Conservation (phyloP, 257 asterid genomes). For the Rhazya stricta region DNA sequence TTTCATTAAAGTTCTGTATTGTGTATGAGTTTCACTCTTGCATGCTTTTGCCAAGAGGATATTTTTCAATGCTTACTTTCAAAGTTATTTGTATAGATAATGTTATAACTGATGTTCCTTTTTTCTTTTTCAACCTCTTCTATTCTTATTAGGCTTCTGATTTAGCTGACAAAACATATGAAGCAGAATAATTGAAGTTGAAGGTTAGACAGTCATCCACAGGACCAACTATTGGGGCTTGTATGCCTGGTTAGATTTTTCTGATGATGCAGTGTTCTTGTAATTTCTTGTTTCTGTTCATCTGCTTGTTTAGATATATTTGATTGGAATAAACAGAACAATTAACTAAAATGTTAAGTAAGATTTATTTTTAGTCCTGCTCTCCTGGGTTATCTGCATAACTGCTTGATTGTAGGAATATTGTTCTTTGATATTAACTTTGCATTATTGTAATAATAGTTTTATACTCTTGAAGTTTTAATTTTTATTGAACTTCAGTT, state of each 20-base stretch:
- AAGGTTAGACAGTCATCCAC: neutral
- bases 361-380: neutral
- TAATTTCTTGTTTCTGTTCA: slow-evolving; percentile 1
- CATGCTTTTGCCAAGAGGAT: neutral
- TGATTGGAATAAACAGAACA: slow-evolving; percentile 8
- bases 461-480: neutral
- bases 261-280: slow-evolving; percentile 8
- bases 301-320: slow-evolving; percentile 3
- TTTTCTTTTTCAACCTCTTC: neutral
- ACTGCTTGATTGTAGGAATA: neutral
- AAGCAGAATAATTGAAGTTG: slow-evolving; percentile 11
- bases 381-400: neutral
- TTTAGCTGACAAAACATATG: neutral
- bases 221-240: neutral
- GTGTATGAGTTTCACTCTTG: neutral
- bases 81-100: neutral
- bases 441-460: neutral
- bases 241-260: slow-evolving; percentile 3
- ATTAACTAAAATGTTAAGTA: slow-evolving; percentile 9
- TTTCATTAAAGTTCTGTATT: neutral
- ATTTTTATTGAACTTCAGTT: neutral
- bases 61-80: neutral
- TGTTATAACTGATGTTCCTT: neutral
- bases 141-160: slow-evolving; percentile 6
- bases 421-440: neutral